phyloP scores from a whole-genome alignment of 441 rosid species.

The Erysimum pusillum region DNA sequence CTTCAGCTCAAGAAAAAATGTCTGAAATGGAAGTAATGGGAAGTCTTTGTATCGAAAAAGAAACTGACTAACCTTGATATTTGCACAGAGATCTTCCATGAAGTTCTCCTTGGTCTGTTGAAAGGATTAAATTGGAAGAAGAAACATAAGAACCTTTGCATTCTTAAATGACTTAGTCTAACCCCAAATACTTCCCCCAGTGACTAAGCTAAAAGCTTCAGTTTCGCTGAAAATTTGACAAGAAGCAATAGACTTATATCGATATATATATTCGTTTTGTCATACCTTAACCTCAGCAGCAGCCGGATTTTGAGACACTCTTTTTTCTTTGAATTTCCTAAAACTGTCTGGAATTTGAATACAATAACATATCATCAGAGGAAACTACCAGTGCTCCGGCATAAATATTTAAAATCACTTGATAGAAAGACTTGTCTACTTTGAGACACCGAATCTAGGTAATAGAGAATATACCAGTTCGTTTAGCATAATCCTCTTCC shows the following conservation, averaged over 20 bases:
- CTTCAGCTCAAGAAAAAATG: conserved; percentile 4
- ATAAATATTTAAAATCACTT: conserved; percentile 5
- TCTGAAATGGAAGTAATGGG: background rate
- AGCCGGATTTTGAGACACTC: conserved; percentile 70
- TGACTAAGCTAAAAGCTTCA: conserved; percentile 15
- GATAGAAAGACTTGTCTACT: background rate
- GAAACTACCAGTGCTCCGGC: background rate
- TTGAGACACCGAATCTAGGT: background rate
- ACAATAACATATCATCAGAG: conserved; percentile 13
- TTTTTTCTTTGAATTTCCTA: conserved; percentile 80
- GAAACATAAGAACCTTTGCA: conserved; percentile 21
- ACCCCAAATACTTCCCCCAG: background rate
- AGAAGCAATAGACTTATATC: conserved; percentile 7
- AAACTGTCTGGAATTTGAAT: conserved; percentile 67
- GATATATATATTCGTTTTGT: background rate
- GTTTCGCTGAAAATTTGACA: conserved; percentile 14
- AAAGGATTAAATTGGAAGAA: conserved; percentile 23
- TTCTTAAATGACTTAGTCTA: conserved; percentile 24
- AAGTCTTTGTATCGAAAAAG: conserved; percentile 1
- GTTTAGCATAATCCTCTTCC: conserved; percentile 85
- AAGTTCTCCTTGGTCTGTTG: conserved; percentile 67
- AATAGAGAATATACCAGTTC: conserved; percentile 53
- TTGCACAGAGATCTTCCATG: conserved; percentile 79
- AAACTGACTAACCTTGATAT: conserved; percentile 71
- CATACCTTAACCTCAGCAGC: conserved; percentile 73